Conservation (phyloP, 495 filamentous ascomycete genomes). For the Neurospora intermedia region DNA sequence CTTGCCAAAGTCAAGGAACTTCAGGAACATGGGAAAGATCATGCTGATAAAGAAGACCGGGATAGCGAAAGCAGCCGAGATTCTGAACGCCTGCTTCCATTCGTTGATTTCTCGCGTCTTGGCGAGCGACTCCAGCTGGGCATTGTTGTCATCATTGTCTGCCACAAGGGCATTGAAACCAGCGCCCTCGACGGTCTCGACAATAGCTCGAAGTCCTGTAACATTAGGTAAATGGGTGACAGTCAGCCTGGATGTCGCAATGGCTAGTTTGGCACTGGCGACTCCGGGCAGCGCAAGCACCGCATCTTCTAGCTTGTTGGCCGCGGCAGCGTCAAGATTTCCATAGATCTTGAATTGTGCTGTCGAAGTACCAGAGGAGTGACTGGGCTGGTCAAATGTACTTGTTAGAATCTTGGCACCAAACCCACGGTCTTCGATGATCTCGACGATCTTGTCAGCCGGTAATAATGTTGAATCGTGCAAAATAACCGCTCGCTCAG, state of each 20-base stretch:
- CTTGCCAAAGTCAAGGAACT: conserved; percentile 60
- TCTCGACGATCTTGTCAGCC: conserved; percentile 67
- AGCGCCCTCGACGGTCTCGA: conserved; percentile 66
- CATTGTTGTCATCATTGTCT: conserved; percentile 90
- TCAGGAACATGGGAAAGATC: conserved; percentile 73
- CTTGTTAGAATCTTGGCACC: conserved; percentile 72
- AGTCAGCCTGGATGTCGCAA: conserved; percentile 54
- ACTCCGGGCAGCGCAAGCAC: conserved; percentile 60
- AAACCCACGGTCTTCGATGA: conserved; percentile 88
- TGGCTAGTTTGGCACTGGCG: conserved; percentile 56
- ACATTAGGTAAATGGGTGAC: conserved; percentile 59
- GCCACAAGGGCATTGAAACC: conserved; percentile 84
- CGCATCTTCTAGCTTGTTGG: conserved; percentile 57
- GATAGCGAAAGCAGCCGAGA: conserved; percentile 69
- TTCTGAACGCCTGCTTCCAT: conserved; percentile 71
- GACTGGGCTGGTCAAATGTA: conserved; percentile 31
- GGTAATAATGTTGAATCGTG: conserved; percentile 63
- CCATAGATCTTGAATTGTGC: conserved; percentile 80
- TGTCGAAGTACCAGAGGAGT: conserved; percentile 38
- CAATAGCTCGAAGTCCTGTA: conserved; percentile 70
- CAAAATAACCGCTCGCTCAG: conserved; percentile 79
- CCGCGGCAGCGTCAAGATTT: conserved; percentile 55
- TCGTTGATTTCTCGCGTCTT: conserved; percentile 95
- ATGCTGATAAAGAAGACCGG: conserved; percentile 92
- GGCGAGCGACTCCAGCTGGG: conserved; percentile 87